A percentile compares a stretch with the other conserved stretches of the same genome.
These are phyloP conservation scores for Aspergillus brunneoviolaceus DNA, from an alignment of 2,329 filamentous ascomycete species.

Conservation along the genomic window DNA sequence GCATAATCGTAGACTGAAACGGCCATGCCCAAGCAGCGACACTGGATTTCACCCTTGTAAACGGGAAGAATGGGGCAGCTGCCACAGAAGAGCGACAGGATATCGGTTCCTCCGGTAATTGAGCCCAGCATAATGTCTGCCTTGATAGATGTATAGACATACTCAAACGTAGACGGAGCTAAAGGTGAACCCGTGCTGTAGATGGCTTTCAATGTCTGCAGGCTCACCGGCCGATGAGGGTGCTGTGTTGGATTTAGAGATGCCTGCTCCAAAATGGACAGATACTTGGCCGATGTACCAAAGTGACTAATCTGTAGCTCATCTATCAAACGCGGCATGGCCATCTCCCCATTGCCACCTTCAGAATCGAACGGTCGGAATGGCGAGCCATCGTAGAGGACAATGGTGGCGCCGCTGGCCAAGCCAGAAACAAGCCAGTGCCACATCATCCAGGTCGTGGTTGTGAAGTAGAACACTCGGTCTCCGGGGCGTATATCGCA, in stretches of 20 bases:
- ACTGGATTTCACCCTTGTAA: slow-evolving; percentile 72
- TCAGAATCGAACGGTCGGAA: slow-evolving; percentile 67
- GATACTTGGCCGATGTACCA: slow-evolving; percentile 90
- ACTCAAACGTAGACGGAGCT: slow-evolving; percentile 87
- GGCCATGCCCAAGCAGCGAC: slow-evolving; percentile 76
- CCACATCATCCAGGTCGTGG: slow-evolving; percentile 99
- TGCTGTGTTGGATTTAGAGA: slow-evolving; percentile 60
- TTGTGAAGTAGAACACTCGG: slow-evolving; percentile 88
- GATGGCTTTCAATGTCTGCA: slow-evolving; percentile 69
- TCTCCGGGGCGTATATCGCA: slow-evolving; percentile 73
- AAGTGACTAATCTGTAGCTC: slow-evolving; percentile 85
- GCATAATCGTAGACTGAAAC: slow-evolving; percentile 59
- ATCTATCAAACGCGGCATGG: slow-evolving; percentile 78
- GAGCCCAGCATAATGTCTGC: slow-evolving; percentile 78
- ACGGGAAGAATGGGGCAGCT: slow-evolving; percentile 76
- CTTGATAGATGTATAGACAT: slow-evolving; percentile 83
- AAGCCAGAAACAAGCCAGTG: slow-evolving; percentile 91
- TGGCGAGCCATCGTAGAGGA: slow-evolving; percentile 90
- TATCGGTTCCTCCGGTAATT: slow-evolving; percentile 95
- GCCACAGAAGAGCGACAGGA: slow-evolving; percentile 89
- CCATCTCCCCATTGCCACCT: slow-evolving; percentile 66
- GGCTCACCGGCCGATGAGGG: slow-evolving; percentile 38
- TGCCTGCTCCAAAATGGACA: slow-evolving; percentile 84
- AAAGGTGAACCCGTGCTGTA: slow-evolving; percentile 93
- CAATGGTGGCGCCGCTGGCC: slow-evolving; percentile 75